Evolutionary conservation across 345 rosid genomes (phyloP), one percentile per base, ranked within the genome.

Genomic region (Reutealis trisperma): DNA sequence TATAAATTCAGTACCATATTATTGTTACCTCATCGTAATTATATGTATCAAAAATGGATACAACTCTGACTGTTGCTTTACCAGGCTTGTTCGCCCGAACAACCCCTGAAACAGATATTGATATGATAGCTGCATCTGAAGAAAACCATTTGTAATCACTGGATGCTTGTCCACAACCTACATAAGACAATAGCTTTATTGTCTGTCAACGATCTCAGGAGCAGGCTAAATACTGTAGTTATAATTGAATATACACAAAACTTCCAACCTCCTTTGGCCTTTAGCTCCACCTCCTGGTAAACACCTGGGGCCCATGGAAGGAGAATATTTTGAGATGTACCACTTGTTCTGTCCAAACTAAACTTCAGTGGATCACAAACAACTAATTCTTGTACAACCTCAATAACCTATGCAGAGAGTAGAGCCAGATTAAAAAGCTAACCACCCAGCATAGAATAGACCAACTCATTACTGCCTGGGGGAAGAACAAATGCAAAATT

Each of bases 31-130:
- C 97, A 69, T 93, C 99, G 55, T 86, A 90, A 83, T 95, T 95
- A 78, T 86, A 87, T 27, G 91, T 77, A 86, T 95, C 97, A 73
- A 90, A 90, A 82, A 81, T 73, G 15, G 98, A 95, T 76, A 88
- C 86, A 77, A 88, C 99, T 88, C 84, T 93, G 72, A 95, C 81
- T 74, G 86, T 87, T 67, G 94, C 90, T 86, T 86, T 87, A 69
- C 99, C 99, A 70, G 93, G 99, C 88, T 88, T 91, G 86, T 86
- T 94, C 72, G 95, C 98, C 85, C 88, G 94, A 79, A 93, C 83
- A 83, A 85, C 84, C 76, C 98, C 99, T 63, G 85, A 91, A 71
- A 89, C 88, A 79, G 99, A 89, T 75, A 91, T 75, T 12, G 96
- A 87, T 79, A 90, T 77, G 73, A 81, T 78, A 77, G 84, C 81